A percentile compares a stretch with the other conserved stretches of the same genome.
Conservation (phyloP, 441 rosid species). For the Geranium incanum region DNA sequence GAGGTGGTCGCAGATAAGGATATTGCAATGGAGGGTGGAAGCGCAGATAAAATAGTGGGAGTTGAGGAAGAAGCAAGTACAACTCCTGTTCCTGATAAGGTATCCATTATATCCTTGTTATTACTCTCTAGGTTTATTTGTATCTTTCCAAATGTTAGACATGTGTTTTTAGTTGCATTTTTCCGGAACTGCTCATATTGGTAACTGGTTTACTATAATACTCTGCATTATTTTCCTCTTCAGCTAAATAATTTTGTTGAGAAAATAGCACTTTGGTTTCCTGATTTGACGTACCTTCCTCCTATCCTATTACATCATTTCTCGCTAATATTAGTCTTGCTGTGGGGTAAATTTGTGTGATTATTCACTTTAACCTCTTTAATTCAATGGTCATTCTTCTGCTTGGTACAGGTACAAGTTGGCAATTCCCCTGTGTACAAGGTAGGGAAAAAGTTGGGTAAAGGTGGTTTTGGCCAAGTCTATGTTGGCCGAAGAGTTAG, state of each 20-base stretch:
- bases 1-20: slow-evolving; percentile 77
- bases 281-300: too few relatives aligned
- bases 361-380: background rate
- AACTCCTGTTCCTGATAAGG: slow-evolving; percentile 86
- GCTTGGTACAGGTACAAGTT: slow-evolving; percentile 45
- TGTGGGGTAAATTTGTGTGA: too few relatives aligned
- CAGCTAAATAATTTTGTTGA: background rate
- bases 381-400: background rate
- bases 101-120: slow-evolving; percentile 11
- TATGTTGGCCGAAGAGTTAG: slow-evolving; percentile 48
- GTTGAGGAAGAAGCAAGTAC: slow-evolving; percentile 78
- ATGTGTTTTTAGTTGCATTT: background rate
- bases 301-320: too few relatives aligned
- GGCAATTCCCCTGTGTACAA: slow-evolving; percentile 59
- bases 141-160: background rate
- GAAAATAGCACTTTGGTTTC: background rate
- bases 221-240: background rate
- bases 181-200: background rate
- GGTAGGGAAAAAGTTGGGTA: slow-evolving; percentile 35
- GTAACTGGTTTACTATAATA: background rate
- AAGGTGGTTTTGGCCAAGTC: slow-evolving; percentile 67
- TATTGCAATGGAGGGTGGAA: slow-evolving; percentile 56
- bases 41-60: slow-evolving; percentile 53
- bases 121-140: background rate
- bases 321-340: too few relatives aligned